Percentiles rank a stretch among this genome's conserved stretches.
Conservation (phyloP, 2,329 filamentous ascomycete species). For the Tolypocladium paradoxum region DNA sequence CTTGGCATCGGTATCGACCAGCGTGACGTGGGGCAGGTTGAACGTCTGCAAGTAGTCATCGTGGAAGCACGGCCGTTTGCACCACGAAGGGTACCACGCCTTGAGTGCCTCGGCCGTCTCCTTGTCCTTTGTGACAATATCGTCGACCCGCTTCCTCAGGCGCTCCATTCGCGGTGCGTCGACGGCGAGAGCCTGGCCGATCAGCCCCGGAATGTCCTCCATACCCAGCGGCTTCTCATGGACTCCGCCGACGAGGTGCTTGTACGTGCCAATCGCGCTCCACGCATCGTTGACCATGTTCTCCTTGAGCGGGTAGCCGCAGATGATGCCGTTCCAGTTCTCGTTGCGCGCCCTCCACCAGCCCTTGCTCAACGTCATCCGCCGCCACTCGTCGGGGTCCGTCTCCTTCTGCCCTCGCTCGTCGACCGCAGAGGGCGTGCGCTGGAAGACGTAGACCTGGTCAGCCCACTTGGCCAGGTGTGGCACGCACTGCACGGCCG, state of each 20-base stretch:
- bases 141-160: slow-evolving; percentile 35
- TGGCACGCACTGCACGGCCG: slow-evolving; percentile 33
- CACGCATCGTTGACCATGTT: slow-evolving; percentile 40
- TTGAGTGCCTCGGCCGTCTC: slow-evolving; percentile 41
- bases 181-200: slow-evolving; percentile 24
- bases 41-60: slow-evolving; percentile 48
- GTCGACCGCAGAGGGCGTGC: slow-evolving; percentile 36
- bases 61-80: slow-evolving; percentile 53
- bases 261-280: slow-evolving; percentile 22
- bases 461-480: slow-evolving; percentile 34
- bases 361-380: slow-evolving; percentile 23
- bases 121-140: slow-evolving; percentile 38
- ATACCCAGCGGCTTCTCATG: slow-evolving; percentile 8
- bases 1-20: slow-evolving; percentile 48
- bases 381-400: slow-evolving; percentile 28
- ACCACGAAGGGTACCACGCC: slow-evolving; percentile 50
- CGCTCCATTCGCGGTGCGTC: slow-evolving; percentile 32
- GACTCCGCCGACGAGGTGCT: slow-evolving; percentile 20
- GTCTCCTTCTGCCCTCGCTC: slow-evolving; percentile 27
- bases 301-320: slow-evolving; percentile 29
- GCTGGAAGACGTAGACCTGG: slow-evolving; percentile 44
- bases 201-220: slow-evolving; percentile 11
- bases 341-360: slow-evolving; percentile 35
- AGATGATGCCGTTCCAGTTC: slow-evolving; percentile 10
- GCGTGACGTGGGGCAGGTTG: slow-evolving; percentile 45